Conservation (phyloP, 495 filamentous ascomycete genomes). For the Penicillium psychrofluorescens region DNA sequence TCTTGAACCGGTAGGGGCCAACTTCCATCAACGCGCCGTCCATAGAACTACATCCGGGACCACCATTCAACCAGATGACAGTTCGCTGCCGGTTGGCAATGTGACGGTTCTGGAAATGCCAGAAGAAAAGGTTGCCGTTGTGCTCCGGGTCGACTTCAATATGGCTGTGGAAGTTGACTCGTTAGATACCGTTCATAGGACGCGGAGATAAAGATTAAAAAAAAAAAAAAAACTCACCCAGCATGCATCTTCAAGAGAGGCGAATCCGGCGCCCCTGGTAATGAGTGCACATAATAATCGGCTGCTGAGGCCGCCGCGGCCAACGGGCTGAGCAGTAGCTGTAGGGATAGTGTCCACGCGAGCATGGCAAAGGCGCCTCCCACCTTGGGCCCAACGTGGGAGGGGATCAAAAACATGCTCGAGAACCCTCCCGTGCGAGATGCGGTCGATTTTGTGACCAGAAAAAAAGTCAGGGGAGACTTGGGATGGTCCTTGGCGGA, state of each 20-base stretch:
- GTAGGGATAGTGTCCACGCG: constrained; percentile 18
- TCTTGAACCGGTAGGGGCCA: constrained; percentile 82
- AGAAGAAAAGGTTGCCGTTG: constrained; percentile 96
- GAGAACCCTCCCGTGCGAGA: too few species aligned
- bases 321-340: constrained; percentile 15
- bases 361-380: constrained; percentile 12
- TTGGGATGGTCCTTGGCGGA: background rate
- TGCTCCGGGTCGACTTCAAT: constrained; percentile 77
- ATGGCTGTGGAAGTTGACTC: constrained; percentile 48
- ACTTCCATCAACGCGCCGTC: constrained; percentile 98
- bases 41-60: constrained; percentile 93
- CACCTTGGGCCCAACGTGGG: constrained; percentile 7
- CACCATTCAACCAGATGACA: constrained; percentile 95
- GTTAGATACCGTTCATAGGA: constrained; percentile 19
- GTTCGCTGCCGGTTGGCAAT: constrained; percentile 89
- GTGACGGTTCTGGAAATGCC: constrained; percentile 92
- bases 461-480: background rate
- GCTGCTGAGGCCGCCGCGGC: constrained; percentile 53
- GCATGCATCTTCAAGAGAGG: constrained; percentile 94
- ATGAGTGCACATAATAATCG: constrained; percentile 79
- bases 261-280: constrained; percentile 80
- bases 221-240: constrained; percentile 68
- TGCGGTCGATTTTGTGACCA: too few species aligned
- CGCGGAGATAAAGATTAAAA: background rate
- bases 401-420: constrained; percentile 14